phyloP scores from a whole-genome alignment of 441 rosid species.

The Oxalis stricta region DNA sequence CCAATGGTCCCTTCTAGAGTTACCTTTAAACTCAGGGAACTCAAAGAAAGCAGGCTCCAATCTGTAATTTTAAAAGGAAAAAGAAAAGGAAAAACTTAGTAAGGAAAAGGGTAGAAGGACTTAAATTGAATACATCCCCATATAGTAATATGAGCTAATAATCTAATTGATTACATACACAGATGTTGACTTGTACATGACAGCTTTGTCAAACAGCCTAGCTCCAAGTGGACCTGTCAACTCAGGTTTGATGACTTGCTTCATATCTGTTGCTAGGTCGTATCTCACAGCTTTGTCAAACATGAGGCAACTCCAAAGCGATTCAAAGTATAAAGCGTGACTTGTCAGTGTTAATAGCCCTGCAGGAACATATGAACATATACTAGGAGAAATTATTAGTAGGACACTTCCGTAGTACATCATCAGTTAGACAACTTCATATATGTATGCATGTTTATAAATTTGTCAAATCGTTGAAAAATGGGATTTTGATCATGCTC shows the following conservation, averaged over 20 bases:
- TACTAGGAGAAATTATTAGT: background rate
- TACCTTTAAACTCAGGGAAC: slow-evolving; percentile 86
- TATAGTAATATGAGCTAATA: slow-evolving; percentile 7
- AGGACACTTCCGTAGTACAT: no score
- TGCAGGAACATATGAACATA: slow-evolving; percentile 22
- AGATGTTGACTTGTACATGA: slow-evolving; percentile 67
- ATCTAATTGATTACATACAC: slow-evolving; percentile 42
- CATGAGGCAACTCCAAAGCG: slow-evolving; percentile 70
- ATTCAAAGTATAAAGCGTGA: slow-evolving; percentile 70
- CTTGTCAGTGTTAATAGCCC: slow-evolving; percentile 81
- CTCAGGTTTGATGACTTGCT: slow-evolving; percentile 84
- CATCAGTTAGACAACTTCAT: no score
- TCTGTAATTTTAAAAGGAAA: slow-evolving; percentile 20
- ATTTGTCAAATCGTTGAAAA: no score
- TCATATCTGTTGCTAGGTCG: slow-evolving; percentile 56
- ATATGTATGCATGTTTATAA: no score
- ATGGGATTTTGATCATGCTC: no score
- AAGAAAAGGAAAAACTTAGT: slow-evolving; percentile 1
- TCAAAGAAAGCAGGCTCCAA: slow-evolving; percentile 72
- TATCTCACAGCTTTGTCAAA: slow-evolving; percentile 67
- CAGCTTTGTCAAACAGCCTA: slow-evolving; percentile 89
- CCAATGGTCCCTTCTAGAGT: slow-evolving; percentile 87
- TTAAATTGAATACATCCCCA: slow-evolving; percentile 2
- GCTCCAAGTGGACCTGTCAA: slow-evolving; percentile 91
- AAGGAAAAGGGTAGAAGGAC: background rate